Conservation (phyloP, 2,329 filamentous ascomycete genomes). For the Colletotrichum graminicola region DNA sequence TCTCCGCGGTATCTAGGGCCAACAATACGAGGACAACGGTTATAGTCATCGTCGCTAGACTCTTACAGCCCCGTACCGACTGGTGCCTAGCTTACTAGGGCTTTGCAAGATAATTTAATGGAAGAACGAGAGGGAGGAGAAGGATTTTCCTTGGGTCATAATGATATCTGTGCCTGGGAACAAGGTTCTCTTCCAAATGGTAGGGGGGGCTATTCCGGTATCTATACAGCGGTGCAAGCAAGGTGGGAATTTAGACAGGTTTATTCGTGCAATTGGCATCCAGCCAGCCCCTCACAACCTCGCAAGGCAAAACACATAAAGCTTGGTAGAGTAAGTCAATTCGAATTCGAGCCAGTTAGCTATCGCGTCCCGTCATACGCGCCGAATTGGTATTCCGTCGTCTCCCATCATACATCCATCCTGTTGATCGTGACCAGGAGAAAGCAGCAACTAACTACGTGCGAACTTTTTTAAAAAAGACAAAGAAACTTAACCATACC, state of each 20-base stretch:
- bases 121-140: neutral
- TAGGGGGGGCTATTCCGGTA: neutral
- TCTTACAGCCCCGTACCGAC: neutral
- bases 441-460: neutral
- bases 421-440: constrained; percentile 18
- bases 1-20: neutral
- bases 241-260: neutral
- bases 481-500: neutral
- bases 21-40: neutral
- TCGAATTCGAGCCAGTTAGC: neutral
- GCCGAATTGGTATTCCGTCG: neutral
- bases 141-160: neutral
- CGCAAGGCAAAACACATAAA: neutral
- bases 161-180: neutral
- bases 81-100: too few relatives aligned
- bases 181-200: neutral
- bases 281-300: neutral
- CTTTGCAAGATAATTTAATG: neutral
- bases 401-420: constrained; percentile 1
- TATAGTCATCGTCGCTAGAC: neutral
- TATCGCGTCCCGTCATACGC: neutral
- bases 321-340: neutral
- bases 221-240: neutral
- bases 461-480: neutral
- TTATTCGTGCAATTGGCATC: neutral